A percentile compares a stretch with the other conserved stretches of the same genome.
phyloP scores from a whole-genome alignment of 371 early-diverging fungal species.

The Catenaria anguillulae region DNA sequence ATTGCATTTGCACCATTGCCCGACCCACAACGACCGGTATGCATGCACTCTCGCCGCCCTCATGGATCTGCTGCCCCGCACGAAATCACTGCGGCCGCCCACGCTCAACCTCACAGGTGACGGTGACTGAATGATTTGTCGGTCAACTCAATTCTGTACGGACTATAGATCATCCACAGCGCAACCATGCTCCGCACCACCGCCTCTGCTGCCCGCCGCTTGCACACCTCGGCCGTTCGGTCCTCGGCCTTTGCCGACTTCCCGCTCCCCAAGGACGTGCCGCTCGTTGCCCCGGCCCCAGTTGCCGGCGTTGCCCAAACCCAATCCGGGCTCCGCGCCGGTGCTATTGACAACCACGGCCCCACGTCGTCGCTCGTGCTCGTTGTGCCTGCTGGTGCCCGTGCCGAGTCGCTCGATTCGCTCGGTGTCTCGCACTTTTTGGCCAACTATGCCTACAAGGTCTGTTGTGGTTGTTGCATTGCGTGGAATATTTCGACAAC shows the following conservation, averaged over 20 bases:
- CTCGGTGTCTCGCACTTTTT: constrained; percentile 74
- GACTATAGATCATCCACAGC: too few species aligned
- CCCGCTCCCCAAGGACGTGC: constrained; percentile 6
- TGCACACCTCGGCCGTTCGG: neutral
- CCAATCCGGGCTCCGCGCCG: constrained; percentile 1
- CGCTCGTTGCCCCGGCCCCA: neutral
- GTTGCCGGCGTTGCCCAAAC: neutral
- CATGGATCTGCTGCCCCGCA: too few species aligned
- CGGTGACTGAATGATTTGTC: too few species aligned
- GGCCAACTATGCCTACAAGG: constrained; percentile 86
- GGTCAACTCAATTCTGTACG: too few species aligned
- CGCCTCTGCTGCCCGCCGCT: neutral
- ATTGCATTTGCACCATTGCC: too few species aligned
- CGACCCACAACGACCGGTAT: too few species aligned
- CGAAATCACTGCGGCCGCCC: too few species aligned
- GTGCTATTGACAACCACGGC: constrained; percentile 1
- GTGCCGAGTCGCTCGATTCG: constrained; percentile 54
- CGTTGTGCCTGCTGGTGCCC: constrained; percentile 76
- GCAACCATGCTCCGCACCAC: neutral
- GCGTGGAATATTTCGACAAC: neutral
- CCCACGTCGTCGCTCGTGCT: constrained; percentile 69
- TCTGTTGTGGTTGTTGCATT: too few species aligned
- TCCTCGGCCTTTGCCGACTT: constrained; percentile 5
- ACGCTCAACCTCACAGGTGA: too few species aligned
- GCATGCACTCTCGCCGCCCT: too few species aligned